Percentiles rank a stretch among this genome's conserved stretches.
Evolutionary conservation across 2,329 filamentous ascomycete genomes (phyloP).

Genomic region (Exophiala xenobiotica): DNA sequence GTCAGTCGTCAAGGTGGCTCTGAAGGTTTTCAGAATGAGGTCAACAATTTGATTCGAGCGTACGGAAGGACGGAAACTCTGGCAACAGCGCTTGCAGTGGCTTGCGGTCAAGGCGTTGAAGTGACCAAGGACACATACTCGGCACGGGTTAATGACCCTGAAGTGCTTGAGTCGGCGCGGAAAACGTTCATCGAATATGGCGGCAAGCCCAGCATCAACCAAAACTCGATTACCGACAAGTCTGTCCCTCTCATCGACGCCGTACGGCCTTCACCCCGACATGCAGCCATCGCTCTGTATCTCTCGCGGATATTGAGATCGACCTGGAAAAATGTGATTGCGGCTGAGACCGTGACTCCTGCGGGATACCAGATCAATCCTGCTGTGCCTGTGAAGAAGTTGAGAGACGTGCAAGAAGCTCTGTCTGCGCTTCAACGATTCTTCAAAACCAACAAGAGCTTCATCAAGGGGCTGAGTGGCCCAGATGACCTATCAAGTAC

Average conservation of each 20-base stretch:
- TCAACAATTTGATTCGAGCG: slow-evolving; percentile 77
- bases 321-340: slow-evolving; percentile 80
- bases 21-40: slow-evolving; percentile 76
- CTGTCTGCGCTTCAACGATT: slow-evolving; percentile 78
- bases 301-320: slow-evolving; percentile 83
- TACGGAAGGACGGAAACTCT: slow-evolving; percentile 90
- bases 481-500: slow-evolving; percentile 79
- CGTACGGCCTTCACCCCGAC: slow-evolving; percentile 82
- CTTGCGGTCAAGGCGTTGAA: slow-evolving; percentile 89
- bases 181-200: slow-evolving; percentile 90
- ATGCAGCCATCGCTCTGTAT: slow-evolving; percentile 85
- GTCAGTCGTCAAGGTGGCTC: slow-evolving; percentile 71
- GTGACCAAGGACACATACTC: slow-evolving; percentile 68
- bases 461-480: slow-evolving; percentile 92
- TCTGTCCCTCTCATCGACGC: slow-evolving; percentile 70
- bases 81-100: slow-evolving; percentile 87
- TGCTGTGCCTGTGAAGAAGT: slow-evolving; percentile 65
- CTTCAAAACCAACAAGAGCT: slow-evolving; percentile 79
- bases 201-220: slow-evolving; percentile 79
- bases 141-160: slow-evolving; percentile 72
- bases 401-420: slow-evolving; percentile 75
- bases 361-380: slow-evolving; percentile 65
- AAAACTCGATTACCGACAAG: slow-evolving; percentile 65
- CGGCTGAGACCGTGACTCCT: slow-evolving; percentile 55
- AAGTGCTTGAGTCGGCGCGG: slow-evolving; percentile 80